Evolutionary conservation across 1,139 yeast species (phyloP).

Genomic region (Geotrichum siamense): DNA sequence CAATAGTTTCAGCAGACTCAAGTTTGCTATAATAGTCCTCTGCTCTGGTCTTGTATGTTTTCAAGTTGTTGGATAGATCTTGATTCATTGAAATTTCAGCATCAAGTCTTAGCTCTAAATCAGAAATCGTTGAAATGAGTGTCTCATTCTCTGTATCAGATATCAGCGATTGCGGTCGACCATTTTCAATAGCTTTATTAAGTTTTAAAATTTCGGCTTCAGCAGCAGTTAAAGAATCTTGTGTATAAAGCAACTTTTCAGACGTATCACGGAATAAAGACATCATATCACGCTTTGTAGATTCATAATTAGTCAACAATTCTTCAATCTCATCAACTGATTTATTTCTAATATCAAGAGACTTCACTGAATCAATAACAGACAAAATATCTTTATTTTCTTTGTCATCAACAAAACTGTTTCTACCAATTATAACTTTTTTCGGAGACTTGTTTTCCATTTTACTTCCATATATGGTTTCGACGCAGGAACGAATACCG

Average conservation of each 20-base stretch:
- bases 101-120: constrained; percentile 44
- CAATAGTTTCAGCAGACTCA: constrained; percentile 73
- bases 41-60: constrained; percentile 61
- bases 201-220: constrained; percentile 47
- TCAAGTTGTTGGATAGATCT: constrained; percentile 49
- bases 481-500: constrained; percentile 18
- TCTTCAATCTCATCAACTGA: constrained; percentile 27
- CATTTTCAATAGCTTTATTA: constrained; percentile 41
- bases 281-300: constrained; percentile 42
- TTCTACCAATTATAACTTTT: neutral
- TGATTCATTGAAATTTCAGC: constrained; percentile 44
- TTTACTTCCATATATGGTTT: constrained; percentile 14
- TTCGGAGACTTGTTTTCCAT: neutral
- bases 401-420: constrained; percentile 8
- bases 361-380: constrained; percentile 18
- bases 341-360: constrained; percentile 22
- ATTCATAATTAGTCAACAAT: constrained; percentile 23
- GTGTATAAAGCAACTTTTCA: constrained; percentile 44
- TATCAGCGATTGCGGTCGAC: constrained; percentile 12
- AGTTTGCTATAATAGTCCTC: constrained; percentile 69
- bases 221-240: constrained; percentile 42
- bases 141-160: constrained; percentile 22
- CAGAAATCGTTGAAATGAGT: constrained; percentile 17
- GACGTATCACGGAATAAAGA: constrained; percentile 52
- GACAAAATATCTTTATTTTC: constrained; percentile 9